These are phyloP conservation scores for Cinchona pubescens DNA, from an alignment of 257 asterid genomes.

Conservation along the genomic window DNA sequence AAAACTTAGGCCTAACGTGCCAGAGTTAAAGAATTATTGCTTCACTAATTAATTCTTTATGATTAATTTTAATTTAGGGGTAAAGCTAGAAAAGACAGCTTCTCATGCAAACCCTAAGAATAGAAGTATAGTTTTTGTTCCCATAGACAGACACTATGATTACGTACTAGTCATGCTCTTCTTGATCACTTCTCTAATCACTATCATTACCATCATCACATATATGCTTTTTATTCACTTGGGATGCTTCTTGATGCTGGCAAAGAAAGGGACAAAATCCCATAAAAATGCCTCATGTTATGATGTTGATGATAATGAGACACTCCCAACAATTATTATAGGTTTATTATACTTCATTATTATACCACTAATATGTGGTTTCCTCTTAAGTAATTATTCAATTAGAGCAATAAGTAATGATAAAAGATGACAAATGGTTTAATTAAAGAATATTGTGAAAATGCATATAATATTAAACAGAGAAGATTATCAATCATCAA, in stretches of 20 bases:
- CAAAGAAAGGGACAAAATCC: slow-evolving; percentile 14
- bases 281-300: background rate
- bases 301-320: slow-evolving; percentile 1
- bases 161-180: slow-evolving; percentile 23
- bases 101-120: slow-evolving; percentile 12
- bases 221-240: slow-evolving; percentile 12
- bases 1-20: background rate
- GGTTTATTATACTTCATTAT: background rate
- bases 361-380: background rate
- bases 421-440: too few relatives aligned
- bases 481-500: too few relatives aligned
- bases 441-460: too few relatives aligned
- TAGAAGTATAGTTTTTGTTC: slow-evolving; percentile 17
- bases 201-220: slow-evolving; percentile 20
- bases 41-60: slow-evolving; percentile 2
- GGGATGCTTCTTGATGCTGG: slow-evolving; percentile 23
- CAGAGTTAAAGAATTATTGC: background rate
- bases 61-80: background rate
- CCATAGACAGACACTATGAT: slow-evolving; percentile 26
- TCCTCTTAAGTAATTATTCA: slow-evolving; percentile 2
- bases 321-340: slow-evolving; percentile 5
- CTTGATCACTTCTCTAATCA: slow-evolving; percentile 18
- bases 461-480: too few relatives aligned
- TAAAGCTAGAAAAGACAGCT: slow-evolving; percentile 17
- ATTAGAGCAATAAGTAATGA: background rate